Conservation (phyloP, 2,329 filamentous ascomycete species). For the Colletotrichum salicis region DNA sequence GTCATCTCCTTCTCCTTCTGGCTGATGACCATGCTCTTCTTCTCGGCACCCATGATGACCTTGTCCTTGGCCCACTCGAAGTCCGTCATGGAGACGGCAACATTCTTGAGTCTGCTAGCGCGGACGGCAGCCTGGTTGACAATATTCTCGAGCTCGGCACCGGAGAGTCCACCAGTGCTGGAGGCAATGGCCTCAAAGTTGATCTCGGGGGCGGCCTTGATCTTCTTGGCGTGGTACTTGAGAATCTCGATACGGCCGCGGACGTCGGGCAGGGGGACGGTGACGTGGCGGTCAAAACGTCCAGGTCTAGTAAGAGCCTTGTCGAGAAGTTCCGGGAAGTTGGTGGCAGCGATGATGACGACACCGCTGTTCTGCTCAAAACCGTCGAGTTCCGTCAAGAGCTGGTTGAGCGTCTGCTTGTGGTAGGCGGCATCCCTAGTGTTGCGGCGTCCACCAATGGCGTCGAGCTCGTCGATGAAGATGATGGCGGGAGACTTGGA, state of each 20-base stretch:
- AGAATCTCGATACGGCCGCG: conserved; percentile 92
- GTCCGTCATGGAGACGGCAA: conserved; percentile 79
- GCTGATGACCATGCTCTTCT: conserved; percentile 87
- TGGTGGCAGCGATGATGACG: conserved; percentile 95
- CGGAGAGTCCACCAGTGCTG: conserved; percentile 90
- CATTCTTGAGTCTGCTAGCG: conserved; percentile 87
- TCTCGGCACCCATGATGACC: conserved; percentile 96
- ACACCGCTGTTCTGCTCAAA: conserved; percentile 95
- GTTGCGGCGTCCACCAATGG: conserved; percentile 93
- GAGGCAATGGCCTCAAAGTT: conserved; percentile 86
- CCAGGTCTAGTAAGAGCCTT: conserved; percentile 97
- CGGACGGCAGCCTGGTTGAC: conserved; percentile 96
- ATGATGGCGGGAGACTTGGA: conserved; percentile 91
- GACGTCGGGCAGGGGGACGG: conserved; percentile 90
- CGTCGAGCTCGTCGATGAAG: conserved; percentile 94
- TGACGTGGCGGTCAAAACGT: conserved; percentile 93
- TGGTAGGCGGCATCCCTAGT: conserved; percentile 93
- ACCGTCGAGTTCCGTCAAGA: conserved; percentile 95
- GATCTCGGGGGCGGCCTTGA: conserved; percentile 82
- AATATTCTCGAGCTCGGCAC: conserved; percentile 95
- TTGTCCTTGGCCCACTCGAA: conserved; percentile 99
- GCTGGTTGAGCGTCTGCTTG: conserved; percentile 96
- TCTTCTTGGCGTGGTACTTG: conserved; percentile 91
- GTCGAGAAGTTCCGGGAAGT: conserved; percentile 93
- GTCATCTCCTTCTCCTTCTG: conserved; percentile 95